These are phyloP conservation scores for Mycena pura DNA, from an alignment of 768 basidiomycete genomes.

Conservation along the genomic window DNA sequence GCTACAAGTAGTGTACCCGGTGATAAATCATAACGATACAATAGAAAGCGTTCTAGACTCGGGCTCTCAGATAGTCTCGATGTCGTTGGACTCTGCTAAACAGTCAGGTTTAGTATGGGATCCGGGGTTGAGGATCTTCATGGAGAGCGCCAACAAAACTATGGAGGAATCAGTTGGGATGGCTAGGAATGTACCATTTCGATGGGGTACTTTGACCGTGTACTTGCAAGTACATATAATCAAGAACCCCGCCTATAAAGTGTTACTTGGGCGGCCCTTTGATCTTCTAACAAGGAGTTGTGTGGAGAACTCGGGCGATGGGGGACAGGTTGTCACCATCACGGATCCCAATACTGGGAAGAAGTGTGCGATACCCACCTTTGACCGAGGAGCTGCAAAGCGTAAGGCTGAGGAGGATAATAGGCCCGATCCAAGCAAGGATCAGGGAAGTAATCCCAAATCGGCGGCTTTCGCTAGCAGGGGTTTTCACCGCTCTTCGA, in stretches of 20 bases:
- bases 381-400: background rate
- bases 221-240: slow-evolving; percentile 39
- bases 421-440: background rate
- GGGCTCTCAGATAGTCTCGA: slow-evolving; percentile 38
- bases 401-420: background rate
- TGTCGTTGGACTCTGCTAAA: slow-evolving; percentile 22
- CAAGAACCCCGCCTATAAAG: slow-evolving; percentile 29
- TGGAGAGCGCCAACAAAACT: slow-evolving; percentile 35
- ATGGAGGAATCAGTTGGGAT: slow-evolving; percentile 32
- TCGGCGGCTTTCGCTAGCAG: too few species aligned
- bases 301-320: too few species aligned
- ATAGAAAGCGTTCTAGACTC: slow-evolving; percentile 34
- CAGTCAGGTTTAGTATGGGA: slow-evolving; percentile 22
- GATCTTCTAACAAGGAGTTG: slow-evolving; percentile 32
- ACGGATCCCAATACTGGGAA: slow-evolving; percentile 32
- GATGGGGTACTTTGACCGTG: slow-evolving; percentile 26
- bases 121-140: slow-evolving; percentile 26
- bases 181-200: slow-evolving; percentile 35
- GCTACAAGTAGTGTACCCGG: too few species aligned
- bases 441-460: too few species aligned
- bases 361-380: background rate
- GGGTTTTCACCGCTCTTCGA: slow-evolving; percentile 18
- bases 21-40: too few species aligned
- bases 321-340: slow-evolving; percentile 31
- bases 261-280: slow-evolving; percentile 39